Evolutionary conservation across 1,139 yeast species (phyloP), one percentile per base, ranked within the genome.

Genomic region (Yamadazyma oceani): DNA sequence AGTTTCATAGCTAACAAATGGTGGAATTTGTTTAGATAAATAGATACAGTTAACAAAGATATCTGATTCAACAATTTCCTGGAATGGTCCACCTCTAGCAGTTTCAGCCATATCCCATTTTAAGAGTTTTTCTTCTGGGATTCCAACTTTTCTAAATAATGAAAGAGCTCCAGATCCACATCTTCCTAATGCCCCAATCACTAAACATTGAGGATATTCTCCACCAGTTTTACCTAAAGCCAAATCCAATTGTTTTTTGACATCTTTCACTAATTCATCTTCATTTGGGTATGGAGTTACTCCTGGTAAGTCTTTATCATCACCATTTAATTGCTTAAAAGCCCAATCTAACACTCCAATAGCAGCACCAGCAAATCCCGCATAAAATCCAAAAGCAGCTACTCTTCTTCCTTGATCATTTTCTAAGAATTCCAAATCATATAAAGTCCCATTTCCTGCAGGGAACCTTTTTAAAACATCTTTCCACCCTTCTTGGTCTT

Each of bases 331-430:
- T 61, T 85, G 92, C 67, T 90, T 89, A 70, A 85, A 85, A 34
- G 95, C 86, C 97, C 97, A 92, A 62, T 89, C 96, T 58, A 80
- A 80, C 38, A 90, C 75, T 55, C 98, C 98, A 40, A 92, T 68
- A 22, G 98, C 98, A 34, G 99, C 97, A 56, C 98, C 98, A 11
- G 97, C 98, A 59, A 94, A 92, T 17, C 98, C 98, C 34, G 99
- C 98, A 62, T 92, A 92, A 72, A 80, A 94, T 13, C 99, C 98
- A 60, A 92, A 92, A 11, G 98, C 98, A 34, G 98, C 99, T 28
- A 94, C 99, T 67, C 98, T 85, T 73, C 97, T 85, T 26, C 97
- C 97, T 58, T 80, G 82, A 51, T 86, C 97, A 60, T 92, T 88
- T 62, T 87, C 95, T 59, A 94, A 74, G 60, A 92, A 92, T 67